Percentiles rank a stretch among this genome's conserved stretches.
Evolutionary conservation across 2,329 filamentous ascomycete genomes (phyloP).

Genomic region (Penicillium psychrosexuale): DNA sequence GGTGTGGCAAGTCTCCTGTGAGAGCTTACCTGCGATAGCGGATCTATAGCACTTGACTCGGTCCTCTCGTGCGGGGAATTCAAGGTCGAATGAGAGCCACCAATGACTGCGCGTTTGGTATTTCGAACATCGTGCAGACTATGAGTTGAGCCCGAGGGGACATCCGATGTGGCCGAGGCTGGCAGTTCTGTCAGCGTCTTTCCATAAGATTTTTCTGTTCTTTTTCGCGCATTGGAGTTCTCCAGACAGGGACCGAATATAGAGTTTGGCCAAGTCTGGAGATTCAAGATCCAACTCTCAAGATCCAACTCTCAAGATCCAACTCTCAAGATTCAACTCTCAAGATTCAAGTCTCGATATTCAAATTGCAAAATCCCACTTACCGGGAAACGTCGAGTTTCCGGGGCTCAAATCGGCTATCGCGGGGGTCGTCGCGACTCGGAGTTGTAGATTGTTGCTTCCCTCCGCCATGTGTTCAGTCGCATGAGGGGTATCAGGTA

Average conservation of each 20-base stretch:
- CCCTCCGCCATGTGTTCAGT: conserved; percentile 33
- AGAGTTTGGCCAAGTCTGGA: background rate
- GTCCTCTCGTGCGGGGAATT: conserved; percentile 28
- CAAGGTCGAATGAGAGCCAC: conserved; percentile 25
- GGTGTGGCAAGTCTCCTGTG: background rate
- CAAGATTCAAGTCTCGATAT: background rate
- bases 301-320: background rate
- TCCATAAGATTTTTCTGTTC: background rate
- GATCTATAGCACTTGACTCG: conserved; percentile 57
- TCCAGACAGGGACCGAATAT: background rate
- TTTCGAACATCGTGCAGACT: conserved; percentile 29
- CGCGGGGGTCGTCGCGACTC: conserved; percentile 24
- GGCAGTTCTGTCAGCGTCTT: conserved; percentile 10
- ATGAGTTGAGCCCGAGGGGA: conserved; percentile 30
- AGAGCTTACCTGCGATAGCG: conserved; percentile 60
- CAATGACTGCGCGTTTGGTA: conserved; percentile 19
- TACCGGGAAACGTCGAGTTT: conserved; percentile 27
- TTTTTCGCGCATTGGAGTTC: background rate
- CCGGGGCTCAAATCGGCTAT: conserved; percentile 19
- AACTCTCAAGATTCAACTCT: background rate
- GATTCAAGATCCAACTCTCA: background rate
- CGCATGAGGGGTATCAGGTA: conserved; percentile 22
- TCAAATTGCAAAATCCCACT: conserved; percentile 6
- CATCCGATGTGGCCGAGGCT: conserved; percentile 31
- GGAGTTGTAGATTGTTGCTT: conserved; percentile 27